Conservation (phyloP, 2,329 filamentous ascomycete genomes). For the Fusarium humuli region DNA sequence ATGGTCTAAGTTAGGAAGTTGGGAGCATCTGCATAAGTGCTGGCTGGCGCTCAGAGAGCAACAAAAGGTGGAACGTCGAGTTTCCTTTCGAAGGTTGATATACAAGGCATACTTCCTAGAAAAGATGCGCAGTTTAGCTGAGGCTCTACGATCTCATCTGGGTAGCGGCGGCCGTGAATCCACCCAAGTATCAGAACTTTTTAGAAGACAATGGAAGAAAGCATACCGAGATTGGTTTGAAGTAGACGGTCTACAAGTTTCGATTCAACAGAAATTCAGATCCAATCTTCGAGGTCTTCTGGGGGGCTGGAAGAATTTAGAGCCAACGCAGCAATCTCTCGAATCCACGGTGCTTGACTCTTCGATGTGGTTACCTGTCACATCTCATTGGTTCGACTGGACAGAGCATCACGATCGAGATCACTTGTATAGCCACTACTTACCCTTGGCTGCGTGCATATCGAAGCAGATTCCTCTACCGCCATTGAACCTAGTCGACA, state of each 20-base stretch:
- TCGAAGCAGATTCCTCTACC: not conserved
- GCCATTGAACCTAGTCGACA: not conserved
- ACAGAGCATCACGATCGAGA: not conserved
- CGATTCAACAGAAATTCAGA: rapidly evolving
- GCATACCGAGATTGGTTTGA: rapidly evolving
- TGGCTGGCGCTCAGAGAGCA: not conserved
- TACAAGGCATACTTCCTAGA: not conserved
- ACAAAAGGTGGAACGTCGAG: not conserved
- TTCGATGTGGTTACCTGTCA: not conserved
- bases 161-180: rapidly evolving
- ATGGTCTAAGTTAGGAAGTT: not conserved
- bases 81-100: not conserved
- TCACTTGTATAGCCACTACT: rapidly evolving
- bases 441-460: not conserved
- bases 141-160: rapidly evolving
- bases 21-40: not conserved
- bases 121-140: rapidly evolving
- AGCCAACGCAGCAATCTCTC: rapidly evolving
- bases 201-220: not conserved
- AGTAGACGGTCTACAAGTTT: rapidly evolving
- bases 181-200: rapidly evolving
- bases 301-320: not conserved
- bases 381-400: not conserved
- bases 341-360: rapidly evolving
- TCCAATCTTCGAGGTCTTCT: rapidly evolving